These are phyloP conservation scores for Thalassiosira oceanica DNA, from an alignment of 352 stramenopile genomes.

Conservation along the genomic window DNA sequence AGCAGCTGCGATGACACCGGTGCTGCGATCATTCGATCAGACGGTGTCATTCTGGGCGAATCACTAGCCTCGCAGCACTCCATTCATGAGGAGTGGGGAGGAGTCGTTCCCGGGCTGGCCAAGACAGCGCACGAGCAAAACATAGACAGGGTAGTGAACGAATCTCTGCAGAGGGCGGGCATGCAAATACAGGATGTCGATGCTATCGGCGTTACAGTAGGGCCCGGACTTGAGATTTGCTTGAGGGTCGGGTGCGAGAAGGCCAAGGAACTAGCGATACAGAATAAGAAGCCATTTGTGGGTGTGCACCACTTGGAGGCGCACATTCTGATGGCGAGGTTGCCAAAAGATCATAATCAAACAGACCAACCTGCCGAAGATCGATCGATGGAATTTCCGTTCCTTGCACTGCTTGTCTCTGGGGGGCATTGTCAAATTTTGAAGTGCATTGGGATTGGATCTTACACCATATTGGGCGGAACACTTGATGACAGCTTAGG, in stretches of 20 bases:
- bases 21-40: conserved; percentile 85
- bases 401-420: conserved; percentile 95
- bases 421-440: conserved; percentile 98
- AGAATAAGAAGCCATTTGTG: conserved; percentile 91
- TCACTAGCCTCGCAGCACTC: conserved; percentile 89
- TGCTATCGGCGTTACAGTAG: conserved; percentile 94
- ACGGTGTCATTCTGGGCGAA: conserved; percentile 90
- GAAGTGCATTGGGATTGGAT: conserved; percentile 87
- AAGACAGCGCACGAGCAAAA: conserved; percentile 91
- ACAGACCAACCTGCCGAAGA: conserved; percentile 5
- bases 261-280: conserved; percentile 82
- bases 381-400: conserved; percentile 88
- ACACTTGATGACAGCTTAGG: conserved; percentile 97
- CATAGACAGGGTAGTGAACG: conserved; percentile 90
- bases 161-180: conserved; percentile 87
- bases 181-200: conserved; percentile 85
- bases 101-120: conserved; percentile 94
- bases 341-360: conserved; percentile 65
- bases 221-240: conserved; percentile 95
- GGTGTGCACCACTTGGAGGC: conserved; percentile 97
- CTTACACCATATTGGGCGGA: conserved; percentile 92
- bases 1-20: conserved; percentile 94
- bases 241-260: conserved; percentile 91
- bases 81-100: conserved; percentile 88
- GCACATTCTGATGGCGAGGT: conserved; percentile 92